Percentiles rank a stretch among this genome's conserved stretches.
Evolutionary conservation across 2,329 filamentous ascomycete genomes (phyloP).

Genomic region (Penicillium sp.): DNA sequence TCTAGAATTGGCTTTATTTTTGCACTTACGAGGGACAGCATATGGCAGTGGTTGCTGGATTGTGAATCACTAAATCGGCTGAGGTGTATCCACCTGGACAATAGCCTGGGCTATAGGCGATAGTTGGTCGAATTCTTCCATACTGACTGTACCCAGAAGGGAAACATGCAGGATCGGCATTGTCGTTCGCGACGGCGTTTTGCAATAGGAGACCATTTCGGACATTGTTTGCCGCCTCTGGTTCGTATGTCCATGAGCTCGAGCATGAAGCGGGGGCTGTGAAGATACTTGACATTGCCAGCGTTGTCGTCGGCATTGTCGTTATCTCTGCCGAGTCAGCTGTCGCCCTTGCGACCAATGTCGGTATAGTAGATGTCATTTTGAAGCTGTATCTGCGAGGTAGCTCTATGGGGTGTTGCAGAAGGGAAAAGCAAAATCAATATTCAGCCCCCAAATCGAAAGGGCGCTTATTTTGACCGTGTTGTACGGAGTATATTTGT

Average conservation of each 20-base stretch:
- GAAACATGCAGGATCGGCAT: slow-evolving; percentile 4
- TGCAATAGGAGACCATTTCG: neutral
- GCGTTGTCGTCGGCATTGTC: no score
- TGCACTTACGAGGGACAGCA: slow-evolving; percentile 20
- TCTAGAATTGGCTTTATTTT: neutral
- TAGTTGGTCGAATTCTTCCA: slow-evolving; percentile 12
- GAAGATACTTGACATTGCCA: neutral
- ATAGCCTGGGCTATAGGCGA: slow-evolving; percentile 25
- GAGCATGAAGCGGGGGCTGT: neutral
- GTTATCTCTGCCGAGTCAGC: neutral
- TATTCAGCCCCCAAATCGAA: neutral
- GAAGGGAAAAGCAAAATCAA: neutral
- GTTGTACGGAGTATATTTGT: neutral
- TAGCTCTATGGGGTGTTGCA: neutral
- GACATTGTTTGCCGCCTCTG: neutral
- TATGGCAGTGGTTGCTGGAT: slow-evolving; percentile 22
- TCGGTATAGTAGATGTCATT: neutral
- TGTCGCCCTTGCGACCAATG: neutral
- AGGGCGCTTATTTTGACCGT: neutral
- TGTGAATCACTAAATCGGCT: slow-evolving; percentile 16
- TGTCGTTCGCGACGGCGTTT: neutral
- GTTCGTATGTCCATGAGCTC: slow-evolving; percentile 6
- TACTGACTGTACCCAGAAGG: slow-evolving; percentile 4
- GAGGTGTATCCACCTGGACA: slow-evolving; percentile 29
- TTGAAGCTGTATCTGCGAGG: neutral